phyloP scores from a whole-genome alignment of 331 rosid species.

The Malus hybrid region DNA sequence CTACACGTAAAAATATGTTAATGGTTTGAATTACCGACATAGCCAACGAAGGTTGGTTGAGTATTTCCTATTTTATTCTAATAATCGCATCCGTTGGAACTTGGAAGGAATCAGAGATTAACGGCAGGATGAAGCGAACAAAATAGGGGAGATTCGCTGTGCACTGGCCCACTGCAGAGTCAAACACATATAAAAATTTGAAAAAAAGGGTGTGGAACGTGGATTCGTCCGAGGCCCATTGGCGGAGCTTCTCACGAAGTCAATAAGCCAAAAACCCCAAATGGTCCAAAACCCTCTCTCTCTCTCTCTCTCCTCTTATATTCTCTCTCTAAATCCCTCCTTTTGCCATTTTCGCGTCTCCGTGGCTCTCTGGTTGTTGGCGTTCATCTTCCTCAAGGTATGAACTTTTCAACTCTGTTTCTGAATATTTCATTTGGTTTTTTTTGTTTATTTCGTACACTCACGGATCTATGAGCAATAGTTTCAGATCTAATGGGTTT shows the following conservation, averaged over 20 bases:
- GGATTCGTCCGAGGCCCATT: constrained; percentile 14
- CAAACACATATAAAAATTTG: not conserved
- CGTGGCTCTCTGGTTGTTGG: not conserved
- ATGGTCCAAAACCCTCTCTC: not conserved
- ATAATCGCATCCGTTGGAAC: constrained; percentile 13
- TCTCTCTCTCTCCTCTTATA: not conserved
- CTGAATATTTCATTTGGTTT: not conserved
- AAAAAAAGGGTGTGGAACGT: not conserved
- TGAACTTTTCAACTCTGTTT: not conserved
- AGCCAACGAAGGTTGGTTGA: not conserved
- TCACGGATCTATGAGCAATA: not conserved
- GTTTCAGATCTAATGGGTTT: constrained; percentile 1
- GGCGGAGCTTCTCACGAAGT: constrained; percentile 24
- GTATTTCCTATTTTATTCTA: not conserved
- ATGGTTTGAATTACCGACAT: too few species aligned
- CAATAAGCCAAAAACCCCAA: not conserved
- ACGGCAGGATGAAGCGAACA: not conserved
- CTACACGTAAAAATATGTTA: too few species aligned
- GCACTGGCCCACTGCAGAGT: not conserved
- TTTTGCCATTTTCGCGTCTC: not conserved
- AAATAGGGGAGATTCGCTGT: not conserved
- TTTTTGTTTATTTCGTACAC: not conserved
- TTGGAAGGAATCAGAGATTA: not conserved
- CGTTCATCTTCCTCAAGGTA: constrained; percentile 11
- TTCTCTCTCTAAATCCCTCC: not conserved